These are phyloP conservation scores for Saccharum hybrid DNA, from an alignment of 202 grass and related monocot species.

Conservation along the genomic window DNA sequence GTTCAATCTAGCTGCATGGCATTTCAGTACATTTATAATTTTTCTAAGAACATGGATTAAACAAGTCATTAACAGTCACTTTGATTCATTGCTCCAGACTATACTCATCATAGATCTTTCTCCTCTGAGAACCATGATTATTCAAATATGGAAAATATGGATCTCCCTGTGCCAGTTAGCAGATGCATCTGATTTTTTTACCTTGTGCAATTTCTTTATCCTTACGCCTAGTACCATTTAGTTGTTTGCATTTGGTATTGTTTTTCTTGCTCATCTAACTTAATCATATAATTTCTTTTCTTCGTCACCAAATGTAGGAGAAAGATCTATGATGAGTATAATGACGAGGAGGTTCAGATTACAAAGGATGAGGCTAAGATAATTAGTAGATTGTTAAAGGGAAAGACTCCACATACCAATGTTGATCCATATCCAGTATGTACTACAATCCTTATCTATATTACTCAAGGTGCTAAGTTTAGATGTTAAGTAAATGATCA, in stretches of 20 bases:
- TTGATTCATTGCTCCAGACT: background rate
- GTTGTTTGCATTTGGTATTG: conserved; percentile 9
- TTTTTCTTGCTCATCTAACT: conserved; percentile 39
- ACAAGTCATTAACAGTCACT: background rate
- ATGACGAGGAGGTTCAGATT: conserved; percentile 93
- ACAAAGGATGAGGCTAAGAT: conserved; percentile 82
- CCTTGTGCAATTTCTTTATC: background rate
- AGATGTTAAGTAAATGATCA: conserved; percentile 5
- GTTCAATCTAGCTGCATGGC: conserved; percentile 5
- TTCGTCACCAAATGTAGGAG: conserved; percentile 58
- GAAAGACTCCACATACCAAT: conserved; percentile 81
- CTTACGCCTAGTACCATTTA: background rate
- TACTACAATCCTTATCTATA: conserved; percentile 32
- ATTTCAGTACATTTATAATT: background rate
- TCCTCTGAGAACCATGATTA: conserved; percentile 6
- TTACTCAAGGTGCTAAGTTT: conserved; percentile 11
- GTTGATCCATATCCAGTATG: conserved; percentile 92
- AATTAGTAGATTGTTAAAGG: conserved; percentile 81
- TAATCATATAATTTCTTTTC: conserved; percentile 35
- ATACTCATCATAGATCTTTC: background rate
- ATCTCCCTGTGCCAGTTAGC: background rate
- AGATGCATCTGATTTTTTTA: conserved; percentile 37
- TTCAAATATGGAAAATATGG: background rate
- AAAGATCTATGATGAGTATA: conserved; percentile 83
- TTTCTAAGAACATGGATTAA: background rate